These are phyloP conservation scores for Ophiocordyceps australis DNA, from an alignment of 2,329 filamentous ascomycete genomes.

Conservation along the genomic window DNA sequence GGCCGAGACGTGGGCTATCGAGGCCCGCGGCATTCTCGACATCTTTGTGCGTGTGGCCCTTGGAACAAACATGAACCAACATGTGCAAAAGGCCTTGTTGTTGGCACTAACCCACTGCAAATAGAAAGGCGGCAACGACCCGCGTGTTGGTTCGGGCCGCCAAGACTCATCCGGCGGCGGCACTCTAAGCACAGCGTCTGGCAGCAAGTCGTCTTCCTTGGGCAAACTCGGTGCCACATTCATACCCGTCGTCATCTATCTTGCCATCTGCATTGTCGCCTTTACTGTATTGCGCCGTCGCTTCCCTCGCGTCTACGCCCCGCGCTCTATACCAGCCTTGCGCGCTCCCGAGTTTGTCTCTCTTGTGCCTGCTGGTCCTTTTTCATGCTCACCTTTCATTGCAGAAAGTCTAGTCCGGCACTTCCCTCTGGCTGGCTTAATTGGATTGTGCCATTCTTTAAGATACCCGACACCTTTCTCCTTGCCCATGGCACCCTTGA, in stretches of 20 bases:
- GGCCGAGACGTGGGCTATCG: not conserved
- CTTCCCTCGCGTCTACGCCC: conserved; percentile 33
- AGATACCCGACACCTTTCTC: conserved; percentile 56
- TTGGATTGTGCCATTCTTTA: conserved; percentile 51
- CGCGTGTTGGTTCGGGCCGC: conserved; percentile 15
- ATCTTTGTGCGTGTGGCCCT: conserved; percentile 1
- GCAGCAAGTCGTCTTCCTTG: conserved; percentile 15
- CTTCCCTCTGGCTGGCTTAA: conserved; percentile 44
- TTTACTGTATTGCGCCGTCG: conserved; percentile 30
- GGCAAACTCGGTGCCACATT: conserved; percentile 28
- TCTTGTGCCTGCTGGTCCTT: conserved; percentile 1
- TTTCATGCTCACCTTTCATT: not conserved
- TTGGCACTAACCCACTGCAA: too few species aligned
- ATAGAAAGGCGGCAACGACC: conserved; percentile 7
- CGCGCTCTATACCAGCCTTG: conserved; percentile 29
- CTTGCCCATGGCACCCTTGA: conserved; percentile 87
- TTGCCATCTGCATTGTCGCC: conserved; percentile 26
- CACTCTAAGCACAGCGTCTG: conserved; percentile 13
- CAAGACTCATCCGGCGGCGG: conserved; percentile 13
- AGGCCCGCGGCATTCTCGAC: conserved; percentile 2
- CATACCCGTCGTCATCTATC: conserved; percentile 31
- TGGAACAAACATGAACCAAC: too few species aligned
- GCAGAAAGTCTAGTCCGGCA: conserved; percentile 37
- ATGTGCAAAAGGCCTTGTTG: too few species aligned
- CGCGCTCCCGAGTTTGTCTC: conserved; percentile 19